Conservation (phyloP, 2,329 filamentous ascomycete species). For the Penicillium sp. region DNA sequence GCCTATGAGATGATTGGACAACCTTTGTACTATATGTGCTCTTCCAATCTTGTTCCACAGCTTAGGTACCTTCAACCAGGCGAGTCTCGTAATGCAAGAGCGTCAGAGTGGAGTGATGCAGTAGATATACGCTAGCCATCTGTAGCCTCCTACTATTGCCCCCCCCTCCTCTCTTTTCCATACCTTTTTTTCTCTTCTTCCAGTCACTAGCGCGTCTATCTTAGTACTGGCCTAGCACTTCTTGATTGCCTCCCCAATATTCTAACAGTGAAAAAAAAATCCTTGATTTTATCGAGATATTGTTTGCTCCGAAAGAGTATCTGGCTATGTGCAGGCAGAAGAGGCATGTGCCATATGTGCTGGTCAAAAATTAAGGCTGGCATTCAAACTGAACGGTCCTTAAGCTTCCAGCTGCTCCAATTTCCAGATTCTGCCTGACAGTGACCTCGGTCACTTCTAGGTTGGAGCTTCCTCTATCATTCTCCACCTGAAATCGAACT, state of each 20-base stretch:
- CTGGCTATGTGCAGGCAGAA: conserved; percentile 28
- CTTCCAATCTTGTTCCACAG: conserved; percentile 33
- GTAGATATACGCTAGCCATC: conserved; percentile 16
- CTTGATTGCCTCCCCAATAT: neutral
- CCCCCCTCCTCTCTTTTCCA: conserved; percentile 1
- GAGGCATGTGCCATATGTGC: conserved; percentile 30
- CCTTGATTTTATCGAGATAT: conserved; percentile 12
- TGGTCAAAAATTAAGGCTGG: conserved; percentile 15
- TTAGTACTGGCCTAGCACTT: neutral
- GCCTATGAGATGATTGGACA: conserved; percentile 33
- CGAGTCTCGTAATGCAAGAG: conserved; percentile 24
- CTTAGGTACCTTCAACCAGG: conserved; percentile 13
- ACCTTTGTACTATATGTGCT: conserved; percentile 26
- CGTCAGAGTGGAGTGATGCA: conserved; percentile 7
- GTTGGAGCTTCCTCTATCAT: conserved; percentile 10
- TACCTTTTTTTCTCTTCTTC: neutral
- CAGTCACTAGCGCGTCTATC: neutral
- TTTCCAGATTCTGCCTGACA: conserved; percentile 19
- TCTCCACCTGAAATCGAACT: conserved; percentile 6
- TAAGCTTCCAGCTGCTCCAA: conserved; percentile 28
- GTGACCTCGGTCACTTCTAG: conserved; percentile 21
- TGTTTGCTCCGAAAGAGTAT: conserved; percentile 26
- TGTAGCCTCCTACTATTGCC: conserved; percentile 9
- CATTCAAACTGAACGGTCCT: neutral
- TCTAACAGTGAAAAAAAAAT: neutral